A percentile compares a stretch with the other conserved stretches of the same genome.
phyloP scores from a whole-genome alignment of 2,329 filamentous ascomycete species.

The Scorias spongiosa region DNA sequence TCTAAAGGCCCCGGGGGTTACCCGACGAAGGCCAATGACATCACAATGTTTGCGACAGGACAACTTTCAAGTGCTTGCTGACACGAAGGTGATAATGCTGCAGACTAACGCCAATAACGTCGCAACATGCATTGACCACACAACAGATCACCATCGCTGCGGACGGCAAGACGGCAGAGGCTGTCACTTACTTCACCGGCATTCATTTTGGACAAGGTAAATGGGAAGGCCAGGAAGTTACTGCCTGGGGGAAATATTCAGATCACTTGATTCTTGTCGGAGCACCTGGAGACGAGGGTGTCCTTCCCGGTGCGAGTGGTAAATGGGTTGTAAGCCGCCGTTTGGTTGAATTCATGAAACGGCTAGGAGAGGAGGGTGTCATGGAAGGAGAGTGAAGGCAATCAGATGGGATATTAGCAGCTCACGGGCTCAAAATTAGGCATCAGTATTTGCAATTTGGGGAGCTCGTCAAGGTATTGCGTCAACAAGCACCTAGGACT shows the following conservation, averaged over 20 bases:
- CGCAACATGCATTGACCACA: slow-evolving; percentile 29
- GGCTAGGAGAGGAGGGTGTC: slow-evolving; percentile 20
- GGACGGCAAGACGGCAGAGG: slow-evolving; percentile 18
- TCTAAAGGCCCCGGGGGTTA: too few relatives aligned
- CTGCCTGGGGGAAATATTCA: slow-evolving; percentile 27
- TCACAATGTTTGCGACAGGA: too few relatives aligned
- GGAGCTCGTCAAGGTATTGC: too few relatives aligned
- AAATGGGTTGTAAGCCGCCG: slow-evolving; percentile 25
- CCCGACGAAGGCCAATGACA: too few relatives aligned
- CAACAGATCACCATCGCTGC: slow-evolving; percentile 23
- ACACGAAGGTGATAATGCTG: too few relatives aligned
- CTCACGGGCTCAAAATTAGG: too few relatives aligned
- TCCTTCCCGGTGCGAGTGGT: slow-evolving; percentile 22
- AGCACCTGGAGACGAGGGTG: slow-evolving; percentile 5
- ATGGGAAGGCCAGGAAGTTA: slow-evolving; percentile 23
- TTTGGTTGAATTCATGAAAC: slow-evolving; percentile 23
- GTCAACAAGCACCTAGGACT: too few relatives aligned
- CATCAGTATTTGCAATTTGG: too few relatives aligned
- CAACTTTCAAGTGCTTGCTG: too few relatives aligned
- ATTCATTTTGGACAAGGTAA: slow-evolving; percentile 28
- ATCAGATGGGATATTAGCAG: background rate
- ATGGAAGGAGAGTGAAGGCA: slow-evolving; percentile 14
- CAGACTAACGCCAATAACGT: slow-evolving; percentile 25
- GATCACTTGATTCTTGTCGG: slow-evolving; percentile 21
- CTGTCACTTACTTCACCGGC: slow-evolving; percentile 27